Percentiles rank a stretch among this genome's conserved stretches.
Evolutionary conservation across 2,329 filamentous ascomycete species (phyloP).

Genomic region (Sphaerulina populicola): DNA sequence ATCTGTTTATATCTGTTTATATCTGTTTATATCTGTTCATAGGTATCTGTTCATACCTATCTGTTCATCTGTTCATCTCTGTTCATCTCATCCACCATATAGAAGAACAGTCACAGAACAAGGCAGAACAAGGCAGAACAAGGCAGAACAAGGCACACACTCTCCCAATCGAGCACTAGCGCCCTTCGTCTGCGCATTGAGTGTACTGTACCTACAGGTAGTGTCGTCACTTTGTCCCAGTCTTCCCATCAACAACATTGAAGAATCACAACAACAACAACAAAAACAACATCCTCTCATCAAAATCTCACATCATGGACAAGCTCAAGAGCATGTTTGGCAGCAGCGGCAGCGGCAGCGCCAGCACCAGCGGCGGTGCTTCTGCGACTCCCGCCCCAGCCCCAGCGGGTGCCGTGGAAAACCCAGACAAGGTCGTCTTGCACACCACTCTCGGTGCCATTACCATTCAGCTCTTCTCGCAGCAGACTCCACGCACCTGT

Average conservation of each 20-base stretch:
- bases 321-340: conserved; percentile 22
- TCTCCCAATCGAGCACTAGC: not conserved
- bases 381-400: not conserved
- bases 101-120: too few species aligned
- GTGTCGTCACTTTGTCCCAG: not conserved
- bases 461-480: conserved; percentile 28
- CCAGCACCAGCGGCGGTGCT: too few species aligned
- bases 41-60: too few species aligned
- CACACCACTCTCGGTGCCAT: conserved; percentile 32
- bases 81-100: too few species aligned
- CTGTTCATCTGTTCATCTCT: too few species aligned
- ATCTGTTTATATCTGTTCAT: too few species aligned
- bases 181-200: not conserved
- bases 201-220: too few species aligned
- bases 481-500: conserved; percentile 26
- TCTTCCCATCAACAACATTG: not conserved
- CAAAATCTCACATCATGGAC: conserved; percentile 13
- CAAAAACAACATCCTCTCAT: not conserved
- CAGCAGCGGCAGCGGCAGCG: conserved; percentile 4
- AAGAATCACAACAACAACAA: not conserved
- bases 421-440: conserved; percentile 22
- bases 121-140: too few species aligned
- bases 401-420: conserved; percentile 4
- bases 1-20: too few species aligned
- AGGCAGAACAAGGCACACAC: not conserved